Evolutionary conservation across 345 rosid genomes (phyloP).

Genomic region (Cochlearia excelsa): DNA sequence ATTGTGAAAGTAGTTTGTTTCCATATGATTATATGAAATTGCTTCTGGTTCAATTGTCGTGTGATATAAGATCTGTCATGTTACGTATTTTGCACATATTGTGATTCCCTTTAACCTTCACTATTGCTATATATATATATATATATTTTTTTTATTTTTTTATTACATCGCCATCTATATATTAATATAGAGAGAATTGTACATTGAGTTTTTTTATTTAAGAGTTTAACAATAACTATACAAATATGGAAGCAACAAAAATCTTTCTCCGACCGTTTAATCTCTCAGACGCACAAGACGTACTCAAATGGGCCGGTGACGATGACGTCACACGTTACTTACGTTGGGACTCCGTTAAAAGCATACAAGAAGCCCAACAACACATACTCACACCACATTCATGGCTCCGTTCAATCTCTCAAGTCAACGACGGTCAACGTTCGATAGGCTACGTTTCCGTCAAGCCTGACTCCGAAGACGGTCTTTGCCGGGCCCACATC

Average conservation of each 20-base stretch:
- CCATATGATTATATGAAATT: no score
- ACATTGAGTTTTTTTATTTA: no score
- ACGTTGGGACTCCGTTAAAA: constrained; percentile 23
- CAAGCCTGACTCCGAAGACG: constrained; percentile 17
- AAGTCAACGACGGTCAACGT: constrained; percentile 12
- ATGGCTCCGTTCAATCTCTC: constrained; percentile 27
- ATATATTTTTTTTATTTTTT: no score
- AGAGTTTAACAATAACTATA: no score
- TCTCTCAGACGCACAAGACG: constrained; percentile 23
- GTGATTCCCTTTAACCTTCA: no score
- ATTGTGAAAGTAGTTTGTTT: no score
- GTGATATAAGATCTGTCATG: no score
- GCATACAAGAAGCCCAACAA: constrained; percentile 25
- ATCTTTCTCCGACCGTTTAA: constrained; percentile 23
- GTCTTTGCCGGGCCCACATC: constrained; percentile 9
- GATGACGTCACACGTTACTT: constrained; percentile 32
- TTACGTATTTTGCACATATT: no score
- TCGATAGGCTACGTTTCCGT: constrained; percentile 26
- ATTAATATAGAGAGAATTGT: no score
- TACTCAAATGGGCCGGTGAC: constrained; percentile 28
- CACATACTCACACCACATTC: constrained; percentile 30
- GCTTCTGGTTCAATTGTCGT: no score
- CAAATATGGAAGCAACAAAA: constrained; percentile 12
- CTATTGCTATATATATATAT: no score
- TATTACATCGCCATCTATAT: no score